Percentiles rank a stretch among this genome's conserved stretches.
Conservation (phyloP, 176 grass and related monocot genomes). For the Rhynchospora tenuis region DNA sequence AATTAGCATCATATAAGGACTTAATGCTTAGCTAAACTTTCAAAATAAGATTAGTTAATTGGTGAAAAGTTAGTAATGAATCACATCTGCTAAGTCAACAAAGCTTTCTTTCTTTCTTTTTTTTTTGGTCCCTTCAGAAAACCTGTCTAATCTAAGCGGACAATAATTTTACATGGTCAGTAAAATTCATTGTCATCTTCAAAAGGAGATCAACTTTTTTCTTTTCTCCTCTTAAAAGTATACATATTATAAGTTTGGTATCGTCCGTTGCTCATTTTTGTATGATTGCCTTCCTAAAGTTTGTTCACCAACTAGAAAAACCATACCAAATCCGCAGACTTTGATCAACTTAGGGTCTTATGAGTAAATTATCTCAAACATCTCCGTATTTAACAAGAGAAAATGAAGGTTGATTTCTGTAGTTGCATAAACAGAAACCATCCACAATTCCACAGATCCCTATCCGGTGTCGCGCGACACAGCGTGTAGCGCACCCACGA, state of each 20-base stretch:
- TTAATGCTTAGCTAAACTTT: background rate
- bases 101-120: background rate
- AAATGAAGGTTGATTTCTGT: no score
- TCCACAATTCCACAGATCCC: no score
- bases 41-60: background rate
- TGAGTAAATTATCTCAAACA: background rate
- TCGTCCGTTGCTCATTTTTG: background rate
- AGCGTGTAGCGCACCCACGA: no score
- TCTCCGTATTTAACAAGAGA: background rate
- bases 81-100: background rate
- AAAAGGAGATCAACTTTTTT: background rate
- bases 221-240: conserved; percentile 7
- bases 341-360: background rate
- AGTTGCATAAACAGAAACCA: background rate
- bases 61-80: background rate
- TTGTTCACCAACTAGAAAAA: conserved; percentile 15
- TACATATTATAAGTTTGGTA: background rate
- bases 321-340: conserved; percentile 7
- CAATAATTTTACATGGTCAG: background rate
- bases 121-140: background rate
- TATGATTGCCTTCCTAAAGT: background rate
- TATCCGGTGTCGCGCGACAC: no score
- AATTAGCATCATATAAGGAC: background rate
- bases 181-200: background rate
- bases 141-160: background rate